Conservation (phyloP, 805 yeast genomes). For the Ogataea philodendri region DNA sequence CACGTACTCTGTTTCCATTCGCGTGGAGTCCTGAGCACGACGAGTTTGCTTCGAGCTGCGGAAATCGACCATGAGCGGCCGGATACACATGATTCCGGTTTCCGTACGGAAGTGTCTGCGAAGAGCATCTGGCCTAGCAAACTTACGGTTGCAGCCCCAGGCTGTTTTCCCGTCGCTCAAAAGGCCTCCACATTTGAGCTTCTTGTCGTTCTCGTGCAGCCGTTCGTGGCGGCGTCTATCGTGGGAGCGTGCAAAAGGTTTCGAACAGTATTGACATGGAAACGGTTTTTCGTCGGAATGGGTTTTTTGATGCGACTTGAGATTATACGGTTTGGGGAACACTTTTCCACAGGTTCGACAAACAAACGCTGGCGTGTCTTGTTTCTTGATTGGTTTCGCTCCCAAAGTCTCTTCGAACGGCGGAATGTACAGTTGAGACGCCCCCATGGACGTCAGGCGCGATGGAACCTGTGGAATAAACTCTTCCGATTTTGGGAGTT, state of each 20-base stretch:
- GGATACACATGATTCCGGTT: conserved; percentile 67
- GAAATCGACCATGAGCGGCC: conserved; percentile 61
- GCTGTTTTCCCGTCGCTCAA: conserved; percentile 53
- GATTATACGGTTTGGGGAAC: conserved; percentile 48
- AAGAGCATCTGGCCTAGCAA: conserved; percentile 76
- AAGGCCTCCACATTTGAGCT: conserved; percentile 63
- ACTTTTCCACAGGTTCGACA: conserved; percentile 45
- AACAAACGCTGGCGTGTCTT: conserved; percentile 28
- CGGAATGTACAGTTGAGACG: conserved; percentile 1
- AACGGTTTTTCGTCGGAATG: conserved; percentile 70
- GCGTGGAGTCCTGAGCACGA: conserved; percentile 1
- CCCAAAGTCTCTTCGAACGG: background rate
- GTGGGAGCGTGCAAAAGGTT: conserved; percentile 73
- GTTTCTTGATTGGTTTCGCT: background rate
- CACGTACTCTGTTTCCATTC: conserved; percentile 17
- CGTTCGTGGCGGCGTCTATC: conserved; percentile 75
- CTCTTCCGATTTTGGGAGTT: conserved; percentile 1
- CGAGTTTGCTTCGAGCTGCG: conserved; percentile 19
- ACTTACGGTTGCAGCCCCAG: conserved; percentile 76
- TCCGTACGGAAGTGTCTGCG: conserved; percentile 76
- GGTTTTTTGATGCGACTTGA: conserved; percentile 49
- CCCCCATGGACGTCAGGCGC: background rate
- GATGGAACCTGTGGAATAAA: conserved; percentile 1
- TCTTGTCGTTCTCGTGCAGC: conserved; percentile 71
- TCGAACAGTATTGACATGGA: conserved; percentile 60